A percentile compares a stretch with the other conserved stretches of the same genome.
phyloP scores from a whole-genome alignment of 2,329 filamentous ascomycete genomes.

The Torrubiella hemipterigena region DNA sequence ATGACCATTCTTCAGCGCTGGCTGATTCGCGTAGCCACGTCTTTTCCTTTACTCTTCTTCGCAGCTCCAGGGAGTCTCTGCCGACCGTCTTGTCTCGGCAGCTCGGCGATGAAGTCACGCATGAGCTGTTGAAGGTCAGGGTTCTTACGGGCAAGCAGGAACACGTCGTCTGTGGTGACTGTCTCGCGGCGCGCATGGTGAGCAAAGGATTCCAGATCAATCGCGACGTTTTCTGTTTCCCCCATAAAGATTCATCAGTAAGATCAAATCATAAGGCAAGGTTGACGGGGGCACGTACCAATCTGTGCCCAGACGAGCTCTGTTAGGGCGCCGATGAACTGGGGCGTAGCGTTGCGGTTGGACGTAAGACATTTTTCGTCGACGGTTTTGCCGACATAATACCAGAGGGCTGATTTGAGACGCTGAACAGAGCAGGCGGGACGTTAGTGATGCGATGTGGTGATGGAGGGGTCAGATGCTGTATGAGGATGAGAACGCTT shows the following conservation, averaged over 20 bases:
- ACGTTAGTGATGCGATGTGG: background rate
- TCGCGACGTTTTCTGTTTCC: slow-evolving; percentile 38
- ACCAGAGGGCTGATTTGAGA: slow-evolving; percentile 78
- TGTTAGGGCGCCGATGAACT: slow-evolving; percentile 78
- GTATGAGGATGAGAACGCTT: background rate
- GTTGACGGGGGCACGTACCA: slow-evolving; percentile 34
- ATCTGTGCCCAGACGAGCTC: slow-evolving; percentile 84
- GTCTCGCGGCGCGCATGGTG: slow-evolving; percentile 73
- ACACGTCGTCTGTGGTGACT: slow-evolving; percentile 74
- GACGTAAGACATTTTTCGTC: slow-evolving; percentile 58
- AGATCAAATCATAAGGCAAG: background rate
- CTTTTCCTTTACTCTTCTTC: slow-evolving; percentile 13
- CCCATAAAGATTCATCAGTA: background rate
- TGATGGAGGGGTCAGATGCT: background rate
- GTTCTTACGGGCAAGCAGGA: slow-evolving; percentile 78
- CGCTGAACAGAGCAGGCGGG: slow-evolving; percentile 34
- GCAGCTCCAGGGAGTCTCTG: background rate
- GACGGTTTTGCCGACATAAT: slow-evolving; percentile 73
- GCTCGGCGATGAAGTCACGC: slow-evolving; percentile 51
- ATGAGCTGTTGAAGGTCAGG: slow-evolving; percentile 72
- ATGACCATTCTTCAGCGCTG: too few species aligned
- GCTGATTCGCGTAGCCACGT: too few species aligned
- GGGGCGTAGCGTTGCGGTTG: slow-evolving; percentile 75
- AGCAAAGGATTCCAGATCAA: slow-evolving; percentile 44
- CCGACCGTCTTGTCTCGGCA: slow-evolving; percentile 29